These are phyloP conservation scores for Auriscalpium microsporum DNA, from an alignment of 768 basidiomycete genomes.

Conservation along the genomic window DNA sequence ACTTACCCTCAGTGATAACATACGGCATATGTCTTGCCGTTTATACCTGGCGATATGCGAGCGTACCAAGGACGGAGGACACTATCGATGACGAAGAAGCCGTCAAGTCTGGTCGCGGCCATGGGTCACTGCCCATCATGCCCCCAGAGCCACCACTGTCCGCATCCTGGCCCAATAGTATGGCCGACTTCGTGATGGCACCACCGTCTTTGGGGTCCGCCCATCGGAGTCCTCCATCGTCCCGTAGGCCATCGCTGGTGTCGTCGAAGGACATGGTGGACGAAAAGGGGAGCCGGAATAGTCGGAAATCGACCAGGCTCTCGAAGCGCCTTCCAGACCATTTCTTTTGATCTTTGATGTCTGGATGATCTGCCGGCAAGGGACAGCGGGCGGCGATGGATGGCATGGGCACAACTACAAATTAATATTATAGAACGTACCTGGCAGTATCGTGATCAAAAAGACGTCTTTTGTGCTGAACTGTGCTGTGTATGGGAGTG, in stretches of 20 bases:
- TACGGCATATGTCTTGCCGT: constrained; percentile 36
- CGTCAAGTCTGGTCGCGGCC: background rate
- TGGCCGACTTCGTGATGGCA: too few relatives aligned
- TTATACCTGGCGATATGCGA: constrained; percentile 27
- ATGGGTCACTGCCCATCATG: background rate
- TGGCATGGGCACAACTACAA: too few relatives aligned
- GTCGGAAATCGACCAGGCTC: constrained; percentile 16
- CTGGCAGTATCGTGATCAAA: too few relatives aligned
- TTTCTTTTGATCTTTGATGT: constrained; percentile 7
- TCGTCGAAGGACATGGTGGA: background rate
- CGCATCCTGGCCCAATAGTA: background rate
- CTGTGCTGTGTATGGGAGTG: too few relatives aligned
- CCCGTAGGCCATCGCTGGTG: too few relatives aligned
- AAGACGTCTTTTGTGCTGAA: too few relatives aligned
- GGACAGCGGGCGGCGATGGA: background rate
- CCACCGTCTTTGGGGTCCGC: too few relatives aligned
- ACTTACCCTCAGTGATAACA: constrained; percentile 27
- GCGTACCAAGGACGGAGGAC: background rate
- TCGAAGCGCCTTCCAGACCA: constrained; percentile 20
- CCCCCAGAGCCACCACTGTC: background rate
- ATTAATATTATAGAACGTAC: too few relatives aligned
- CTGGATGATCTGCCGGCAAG: background rate
- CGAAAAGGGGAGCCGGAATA: constrained; percentile 2
- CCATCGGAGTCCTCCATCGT: too few relatives aligned
- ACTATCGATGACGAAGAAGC: background rate